Conservation (phyloP, 805 yeast genomes). For the Teunomyces tritomae region DNA sequence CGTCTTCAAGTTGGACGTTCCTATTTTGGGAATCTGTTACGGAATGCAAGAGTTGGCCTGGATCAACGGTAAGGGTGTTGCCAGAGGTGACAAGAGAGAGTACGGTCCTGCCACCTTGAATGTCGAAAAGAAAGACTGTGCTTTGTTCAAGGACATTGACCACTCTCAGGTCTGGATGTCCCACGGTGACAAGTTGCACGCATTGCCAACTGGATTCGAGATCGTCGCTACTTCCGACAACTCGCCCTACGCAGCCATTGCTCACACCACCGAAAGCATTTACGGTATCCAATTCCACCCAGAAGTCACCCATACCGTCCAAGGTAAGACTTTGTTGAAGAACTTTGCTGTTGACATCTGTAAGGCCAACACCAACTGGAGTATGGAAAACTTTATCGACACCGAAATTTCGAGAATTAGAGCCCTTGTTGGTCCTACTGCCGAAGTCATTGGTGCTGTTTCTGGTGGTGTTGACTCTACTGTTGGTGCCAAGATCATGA, state of each 20-base stretch:
- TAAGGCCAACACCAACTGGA: constrained; percentile 87
- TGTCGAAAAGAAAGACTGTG: constrained; percentile 64
- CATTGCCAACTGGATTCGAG: constrained; percentile 85
- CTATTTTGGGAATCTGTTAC: constrained; percentile 95
- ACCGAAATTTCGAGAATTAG: constrained; percentile 94
- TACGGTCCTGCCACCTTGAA: constrained; percentile 93
- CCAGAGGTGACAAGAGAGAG: constrained; percentile 96
- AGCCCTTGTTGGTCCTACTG: constrained; percentile 90
- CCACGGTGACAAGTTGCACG: constrained; percentile 93
- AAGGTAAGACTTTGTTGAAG: constrained; percentile 82
- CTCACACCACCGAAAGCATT: constrained; percentile 67
- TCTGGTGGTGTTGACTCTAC: constrained; percentile 99
- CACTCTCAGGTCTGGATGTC: constrained; percentile 99
- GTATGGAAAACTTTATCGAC: constrained; percentile 96
- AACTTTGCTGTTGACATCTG: constrained; percentile 94
- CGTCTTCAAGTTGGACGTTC: constrained; percentile 85
- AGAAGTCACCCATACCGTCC: constrained; percentile 93
- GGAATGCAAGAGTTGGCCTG: constrained; percentile 99
- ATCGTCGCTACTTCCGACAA: constrained; percentile 88
- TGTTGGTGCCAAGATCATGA: constrained; percentile 97
- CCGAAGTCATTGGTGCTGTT: constrained; percentile 99
- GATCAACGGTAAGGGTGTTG: constrained; percentile 92
- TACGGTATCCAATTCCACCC: constrained; percentile 99
- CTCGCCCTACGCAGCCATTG: constrained; percentile 94
- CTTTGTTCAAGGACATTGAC: constrained; percentile 83